Conservation (phyloP, 2,329 filamentous ascomycete species). For the Aspergillus viridinutans region DNA sequence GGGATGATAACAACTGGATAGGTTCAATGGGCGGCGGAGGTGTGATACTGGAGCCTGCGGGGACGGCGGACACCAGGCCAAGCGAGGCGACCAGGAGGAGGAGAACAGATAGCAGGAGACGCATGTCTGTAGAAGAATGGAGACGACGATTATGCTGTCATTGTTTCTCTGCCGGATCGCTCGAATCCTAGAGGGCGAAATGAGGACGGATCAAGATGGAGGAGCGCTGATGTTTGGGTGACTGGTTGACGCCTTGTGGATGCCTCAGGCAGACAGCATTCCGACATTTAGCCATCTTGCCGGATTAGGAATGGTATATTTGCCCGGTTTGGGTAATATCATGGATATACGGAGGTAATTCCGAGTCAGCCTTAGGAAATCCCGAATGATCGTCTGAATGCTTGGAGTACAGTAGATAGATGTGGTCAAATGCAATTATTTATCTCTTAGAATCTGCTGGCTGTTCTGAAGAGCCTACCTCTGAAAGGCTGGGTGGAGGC, state of each 20-base stretch:
- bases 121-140: slow-evolving; percentile 7
- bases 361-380: neutral
- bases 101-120: slow-evolving; percentile 12
- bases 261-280: neutral
- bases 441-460: too few relatives aligned
- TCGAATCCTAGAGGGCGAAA: neutral
- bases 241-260: neutral
- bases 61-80: slow-evolving; percentile 26
- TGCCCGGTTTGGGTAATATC: neutral
- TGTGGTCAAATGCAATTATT: neutral
- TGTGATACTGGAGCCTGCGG: slow-evolving; percentile 35
- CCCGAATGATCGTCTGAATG: neutral
- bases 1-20: slow-evolving; percentile 22
- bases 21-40: slow-evolving; percentile 29
- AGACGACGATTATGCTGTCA: neutral
- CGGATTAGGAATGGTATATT: neutral
- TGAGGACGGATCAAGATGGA: neutral
- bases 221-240: neutral
- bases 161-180: neutral
- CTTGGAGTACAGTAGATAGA: neutral
- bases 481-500: too few relatives aligned
- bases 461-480: too few relatives aligned
- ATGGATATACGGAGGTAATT: neutral
- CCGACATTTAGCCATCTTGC: neutral
- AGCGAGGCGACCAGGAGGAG: slow-evolving; percentile 15